Conservation (phyloP, 2,329 filamentous ascomycete species). For the Verticillium longisporum region DNA sequence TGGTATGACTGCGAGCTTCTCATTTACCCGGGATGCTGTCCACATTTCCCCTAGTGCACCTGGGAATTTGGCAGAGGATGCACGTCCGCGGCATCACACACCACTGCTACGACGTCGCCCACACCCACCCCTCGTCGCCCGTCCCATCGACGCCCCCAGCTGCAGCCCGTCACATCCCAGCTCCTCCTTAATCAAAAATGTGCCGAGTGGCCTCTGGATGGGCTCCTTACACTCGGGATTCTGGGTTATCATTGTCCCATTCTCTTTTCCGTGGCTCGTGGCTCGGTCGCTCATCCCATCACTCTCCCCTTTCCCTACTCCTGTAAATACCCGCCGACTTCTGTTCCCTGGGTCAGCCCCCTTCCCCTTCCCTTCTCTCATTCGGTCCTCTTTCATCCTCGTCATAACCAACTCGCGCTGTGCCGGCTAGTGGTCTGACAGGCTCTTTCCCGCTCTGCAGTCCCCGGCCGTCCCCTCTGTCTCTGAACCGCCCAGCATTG, state of each 20-base stretch:
- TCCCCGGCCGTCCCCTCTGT: neutral
- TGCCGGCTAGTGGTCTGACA: neutral
- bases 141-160: constrained; percentile 8
- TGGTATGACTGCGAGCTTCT: neutral
- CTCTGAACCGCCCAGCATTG: neutral
- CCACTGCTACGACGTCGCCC: neutral
- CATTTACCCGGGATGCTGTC: neutral
- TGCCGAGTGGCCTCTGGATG: constrained; percentile 10
- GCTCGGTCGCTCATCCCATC: neutral
- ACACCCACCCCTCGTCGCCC: neutral
- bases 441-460: neutral
- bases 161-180: constrained; percentile 12
- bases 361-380: neutral
- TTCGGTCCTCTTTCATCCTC: neutral
- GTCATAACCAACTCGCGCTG: neutral
- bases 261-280: neutral
- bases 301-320: neutral
- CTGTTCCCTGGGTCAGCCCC: neutral
- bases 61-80: neutral
- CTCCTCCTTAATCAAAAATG: constrained; percentile 13
- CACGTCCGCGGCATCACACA: neutral
- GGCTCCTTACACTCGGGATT: neutral
- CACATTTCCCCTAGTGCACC: neutral
- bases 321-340: neutral
- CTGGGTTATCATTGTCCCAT: neutral